Base-by-base conservation (phyloP, 2,329 filamentous ascomycete genomes). In the Anthostomella pinea region DNA sequence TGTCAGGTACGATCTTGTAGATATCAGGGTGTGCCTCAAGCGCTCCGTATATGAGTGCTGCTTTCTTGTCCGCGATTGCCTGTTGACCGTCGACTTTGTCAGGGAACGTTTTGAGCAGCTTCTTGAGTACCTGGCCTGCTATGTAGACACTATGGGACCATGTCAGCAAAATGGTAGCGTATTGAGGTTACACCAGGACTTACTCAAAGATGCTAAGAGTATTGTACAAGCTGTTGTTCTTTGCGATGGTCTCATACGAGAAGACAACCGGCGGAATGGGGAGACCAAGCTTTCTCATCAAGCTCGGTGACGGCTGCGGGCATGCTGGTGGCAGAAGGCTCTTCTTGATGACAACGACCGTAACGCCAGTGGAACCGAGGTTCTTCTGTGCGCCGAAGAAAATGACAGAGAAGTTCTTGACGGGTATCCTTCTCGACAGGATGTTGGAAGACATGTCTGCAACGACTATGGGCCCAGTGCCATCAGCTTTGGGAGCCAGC, bases 341-440 rank as follows among this genome's bases (percentile, higher is more conserved):
- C 69, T 94, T 95, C 59, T 83, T 84, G 56, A 97, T 73, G 31
- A 96, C 82, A 10, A 85, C 83, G 18, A 95, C 85, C 5, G 91
- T 93, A 42, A 97, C 77, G 41, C 91, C 91, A 1, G 91, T 82
- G 3, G 78, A 79, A 18, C 90, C 91, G 8, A 96, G 75, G 65
- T 97, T 96, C 77, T 97, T 96, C 62, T 96, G 91, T 0, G 90
- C 89, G 30, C 90, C 89, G 45, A 89, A 94, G 68, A 96, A 96
- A 58, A 97, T 85, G 49, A 84, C 70, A 1, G 83, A 84, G 65
- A 84, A 95, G 58, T 93, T 90, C 50, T 70, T 72, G 30, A 94
- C 76, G 21, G 90, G 83, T 16, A 96, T 76, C 45, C 74, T 76
- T 27, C 88, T 73, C 30, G 87, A 88, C 33, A 97, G 79, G 58